Conservation (phyloP, 345 rosid genomes). For the Ceriops zippeliana region DNA sequence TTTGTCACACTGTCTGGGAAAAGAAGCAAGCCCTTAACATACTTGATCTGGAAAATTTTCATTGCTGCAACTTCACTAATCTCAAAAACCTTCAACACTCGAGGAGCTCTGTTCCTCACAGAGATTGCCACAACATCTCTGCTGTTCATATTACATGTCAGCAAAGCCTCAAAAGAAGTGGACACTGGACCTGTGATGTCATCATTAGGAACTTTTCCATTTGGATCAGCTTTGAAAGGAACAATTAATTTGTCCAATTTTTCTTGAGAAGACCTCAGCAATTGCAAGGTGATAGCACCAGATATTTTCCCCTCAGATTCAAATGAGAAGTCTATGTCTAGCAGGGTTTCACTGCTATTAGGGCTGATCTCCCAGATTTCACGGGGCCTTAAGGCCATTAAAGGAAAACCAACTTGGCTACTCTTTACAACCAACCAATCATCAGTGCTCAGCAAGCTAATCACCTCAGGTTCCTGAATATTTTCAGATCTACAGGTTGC, state of each 20-base stretch:
- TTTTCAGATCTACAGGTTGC: constrained; percentile 43
- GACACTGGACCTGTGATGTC: constrained; percentile 29
- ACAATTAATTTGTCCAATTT: constrained; percentile 42
- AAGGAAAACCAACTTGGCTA: constrained; percentile 34
- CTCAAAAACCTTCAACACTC: constrained; percentile 37
- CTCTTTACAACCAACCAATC: constrained; percentile 55
- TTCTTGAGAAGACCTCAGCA: constrained; percentile 45
- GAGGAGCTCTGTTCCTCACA: constrained; percentile 42
- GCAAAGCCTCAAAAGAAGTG: constrained; percentile 41
- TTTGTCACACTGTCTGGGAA: constrained; percentile 52
- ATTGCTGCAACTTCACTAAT: constrained; percentile 38
- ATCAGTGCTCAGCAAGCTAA: constrained; percentile 25
- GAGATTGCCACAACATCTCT: constrained; percentile 40
- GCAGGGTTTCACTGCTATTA: constrained; percentile 30
- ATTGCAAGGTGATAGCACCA: constrained; percentile 53
- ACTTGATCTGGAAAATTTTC: constrained; percentile 46
- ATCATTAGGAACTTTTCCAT: constrained; percentile 21
- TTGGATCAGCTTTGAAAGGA: constrained; percentile 54
- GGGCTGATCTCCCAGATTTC: constrained; percentile 56
- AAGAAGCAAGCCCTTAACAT: constrained; percentile 53
- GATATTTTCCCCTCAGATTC: constrained; percentile 41
- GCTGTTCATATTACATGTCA: constrained; percentile 31
- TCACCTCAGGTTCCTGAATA: constrained; percentile 21
- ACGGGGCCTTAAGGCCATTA: constrained; percentile 47
- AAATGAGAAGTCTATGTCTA: constrained; percentile 51